Conservation (phyloP, 1,139 yeast genomes). For the Eremothecium gossypii region DNA sequence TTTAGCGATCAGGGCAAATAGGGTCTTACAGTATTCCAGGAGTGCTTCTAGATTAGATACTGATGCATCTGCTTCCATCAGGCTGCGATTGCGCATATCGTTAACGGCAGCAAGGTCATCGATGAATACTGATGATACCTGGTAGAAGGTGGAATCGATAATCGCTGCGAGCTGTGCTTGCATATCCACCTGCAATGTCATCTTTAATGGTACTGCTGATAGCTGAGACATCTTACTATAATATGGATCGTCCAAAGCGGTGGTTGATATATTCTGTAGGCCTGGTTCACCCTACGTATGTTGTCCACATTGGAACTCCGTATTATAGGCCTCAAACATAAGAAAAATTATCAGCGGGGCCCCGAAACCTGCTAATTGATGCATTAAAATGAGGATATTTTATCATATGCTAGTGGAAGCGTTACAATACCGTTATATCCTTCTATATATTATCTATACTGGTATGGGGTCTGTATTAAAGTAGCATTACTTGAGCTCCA, state of each 20-base stretch:
- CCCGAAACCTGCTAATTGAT: too few species aligned
- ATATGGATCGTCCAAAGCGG: not conserved
- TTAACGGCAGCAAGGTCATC: slow-evolving; percentile 42
- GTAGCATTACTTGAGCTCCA: too few species aligned
- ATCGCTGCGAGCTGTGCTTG: slow-evolving; percentile 39
- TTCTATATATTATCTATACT: too few species aligned
- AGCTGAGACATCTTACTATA: slow-evolving; percentile 30
- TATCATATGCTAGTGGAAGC: too few species aligned
- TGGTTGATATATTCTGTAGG: not conserved
- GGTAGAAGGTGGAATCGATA: slow-evolving; percentile 56
- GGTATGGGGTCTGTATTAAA: too few species aligned
- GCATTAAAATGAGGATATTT: too few species aligned
- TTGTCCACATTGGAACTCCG: too few species aligned
- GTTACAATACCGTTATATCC: too few species aligned
- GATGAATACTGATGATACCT: slow-evolving; percentile 49
- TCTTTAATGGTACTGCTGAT: slow-evolving; percentile 44
- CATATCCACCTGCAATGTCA: slow-evolving; percentile 41
- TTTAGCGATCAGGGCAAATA: slow-evolving; percentile 32
- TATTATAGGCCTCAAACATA: too few species aligned
- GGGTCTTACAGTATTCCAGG: slow-evolving; percentile 30
- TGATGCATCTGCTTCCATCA: slow-evolving; percentile 27
- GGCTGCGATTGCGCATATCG: slow-evolving; percentile 30
- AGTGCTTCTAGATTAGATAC: slow-evolving; percentile 26
- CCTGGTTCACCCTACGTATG: too few species aligned
- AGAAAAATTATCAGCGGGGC: too few species aligned